Conservation (phyloP, 1,284 basidiomycete species). For the Melampsora occidentalis region DNA sequence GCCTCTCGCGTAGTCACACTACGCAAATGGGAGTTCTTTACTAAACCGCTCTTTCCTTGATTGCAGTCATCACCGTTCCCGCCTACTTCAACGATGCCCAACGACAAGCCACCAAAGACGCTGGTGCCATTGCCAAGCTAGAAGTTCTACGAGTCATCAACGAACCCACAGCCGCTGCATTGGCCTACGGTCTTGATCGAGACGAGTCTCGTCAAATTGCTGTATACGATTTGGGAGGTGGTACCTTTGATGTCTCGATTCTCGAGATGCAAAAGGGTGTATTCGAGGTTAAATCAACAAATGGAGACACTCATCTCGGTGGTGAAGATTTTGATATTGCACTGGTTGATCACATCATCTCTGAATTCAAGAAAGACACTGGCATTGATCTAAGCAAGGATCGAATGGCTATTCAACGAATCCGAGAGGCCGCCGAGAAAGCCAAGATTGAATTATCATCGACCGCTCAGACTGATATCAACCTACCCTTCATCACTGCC, state of each 20-base stretch:
- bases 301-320: conserved; percentile 97
- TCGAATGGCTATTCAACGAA: conserved; percentile 97
- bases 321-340: conserved; percentile 97
- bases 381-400: conserved; percentile 79
- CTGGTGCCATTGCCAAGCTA: conserved; percentile 92
- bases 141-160: conserved; percentile 98
- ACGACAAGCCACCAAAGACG: conserved; percentile 95
- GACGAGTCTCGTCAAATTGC: conserved; percentile 80
- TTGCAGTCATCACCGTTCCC: conserved; percentile 81
- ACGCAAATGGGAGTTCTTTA: too few species aligned
- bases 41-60: conserved; percentile 51
- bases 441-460: conserved; percentile 98
- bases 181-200: conserved; percentile 91
- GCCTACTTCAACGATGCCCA: conserved; percentile 99
- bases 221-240: conserved; percentile 93
- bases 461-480: conserved; percentile 89
- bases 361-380: conserved; percentile 90
- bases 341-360: conserved; percentile 80
- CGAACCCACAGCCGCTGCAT: conserved; percentile 94
- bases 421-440: conserved; percentile 97
- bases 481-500: conserved; percentile 94
- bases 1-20: too few species aligned
- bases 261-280: conserved; percentile 99
- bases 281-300: conserved; percentile 98
- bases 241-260: conserved; percentile 96